Percentiles rank a stretch among this genome's conserved stretches.
These are phyloP conservation scores for Diospyros kaki DNA, from an alignment of 148 eudicot genomes.

Conservation along the genomic window DNA sequence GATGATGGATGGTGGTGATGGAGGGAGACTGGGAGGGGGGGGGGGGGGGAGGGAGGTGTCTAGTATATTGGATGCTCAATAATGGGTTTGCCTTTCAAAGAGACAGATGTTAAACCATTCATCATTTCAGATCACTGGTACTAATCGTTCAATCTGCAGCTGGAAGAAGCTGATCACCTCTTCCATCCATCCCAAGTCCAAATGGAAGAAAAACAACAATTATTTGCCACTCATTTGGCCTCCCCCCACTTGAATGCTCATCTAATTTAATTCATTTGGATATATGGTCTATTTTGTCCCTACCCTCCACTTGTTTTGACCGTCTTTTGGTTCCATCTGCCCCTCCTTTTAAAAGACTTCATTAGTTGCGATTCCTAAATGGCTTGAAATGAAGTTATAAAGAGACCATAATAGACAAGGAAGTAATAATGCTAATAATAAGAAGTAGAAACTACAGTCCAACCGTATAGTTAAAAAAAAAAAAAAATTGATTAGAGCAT, in stretches of 20 bases:
- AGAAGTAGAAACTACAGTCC: too few species aligned
- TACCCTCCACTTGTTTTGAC: constrained; percentile 22
- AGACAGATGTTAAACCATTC: not conserved
- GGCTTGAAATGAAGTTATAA: too few species aligned
- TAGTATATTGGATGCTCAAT: constrained; percentile 13
- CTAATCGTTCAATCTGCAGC: constrained; percentile 1
- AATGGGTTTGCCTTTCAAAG: not conserved
- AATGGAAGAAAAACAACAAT: constrained; percentile 16
- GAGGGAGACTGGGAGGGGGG: too few species aligned
- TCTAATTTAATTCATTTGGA: constrained; percentile 25
- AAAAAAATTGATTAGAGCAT: too few species aligned
- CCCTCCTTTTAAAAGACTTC: not conserved
- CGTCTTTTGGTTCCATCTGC: constrained; percentile 20
- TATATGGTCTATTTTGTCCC: constrained; percentile 15
- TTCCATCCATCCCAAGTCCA: not conserved
- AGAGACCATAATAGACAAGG: too few species aligned
- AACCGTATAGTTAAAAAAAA: too few species aligned
- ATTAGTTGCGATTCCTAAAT: too few species aligned
- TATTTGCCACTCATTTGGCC: constrained; percentile 36
- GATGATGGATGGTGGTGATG: too few species aligned
- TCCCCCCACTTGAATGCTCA: constrained; percentile 13
- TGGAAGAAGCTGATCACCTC: not conserved
- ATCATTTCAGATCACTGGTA: not conserved
- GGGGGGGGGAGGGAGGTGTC: not conserved
- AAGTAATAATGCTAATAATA: too few species aligned